These are phyloP conservation scores for Dendrobium huoshanense DNA, from an alignment of 106 monocot species.

Conservation along the genomic window DNA sequence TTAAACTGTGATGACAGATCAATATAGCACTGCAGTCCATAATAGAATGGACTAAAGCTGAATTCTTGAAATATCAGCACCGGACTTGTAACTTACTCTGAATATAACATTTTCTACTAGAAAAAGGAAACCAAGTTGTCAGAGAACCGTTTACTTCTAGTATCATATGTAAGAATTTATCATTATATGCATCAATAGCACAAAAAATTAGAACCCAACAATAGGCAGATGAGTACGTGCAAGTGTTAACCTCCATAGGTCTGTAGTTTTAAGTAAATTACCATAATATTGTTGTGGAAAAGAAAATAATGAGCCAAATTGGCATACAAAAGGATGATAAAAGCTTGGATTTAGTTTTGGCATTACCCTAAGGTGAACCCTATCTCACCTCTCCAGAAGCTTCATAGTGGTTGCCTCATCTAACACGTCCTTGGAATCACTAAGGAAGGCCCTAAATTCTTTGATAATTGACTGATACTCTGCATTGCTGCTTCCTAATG, in stretches of 20 bases:
- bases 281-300: neutral
- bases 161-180: neutral
- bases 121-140: neutral
- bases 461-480: constrained; percentile 60
- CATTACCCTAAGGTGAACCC: neutral
- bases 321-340: neutral
- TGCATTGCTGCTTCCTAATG: constrained; percentile 23
- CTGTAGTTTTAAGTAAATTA: neutral
- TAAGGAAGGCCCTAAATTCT: constrained; percentile 94
- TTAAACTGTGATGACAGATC: too few relatives aligned
- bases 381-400: constrained; percentile 71
- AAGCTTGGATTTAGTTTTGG: neutral
- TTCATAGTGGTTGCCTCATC: constrained; percentile 91
- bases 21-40: too few relatives aligned
- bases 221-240: neutral
- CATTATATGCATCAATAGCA: too few relatives aligned
- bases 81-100: neutral
- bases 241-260: neutral
- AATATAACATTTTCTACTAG: neutral
- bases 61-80: neutral
- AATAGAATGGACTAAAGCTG: neutral
- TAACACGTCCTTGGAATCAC: constrained; percentile 89
- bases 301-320: neutral
- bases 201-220: neutral
- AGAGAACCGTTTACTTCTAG: neutral